Evolutionary conservation across 225 moss, liverwort and hornwort genomes (phyloP).

Genomic region (Ulota crispa): DNA sequence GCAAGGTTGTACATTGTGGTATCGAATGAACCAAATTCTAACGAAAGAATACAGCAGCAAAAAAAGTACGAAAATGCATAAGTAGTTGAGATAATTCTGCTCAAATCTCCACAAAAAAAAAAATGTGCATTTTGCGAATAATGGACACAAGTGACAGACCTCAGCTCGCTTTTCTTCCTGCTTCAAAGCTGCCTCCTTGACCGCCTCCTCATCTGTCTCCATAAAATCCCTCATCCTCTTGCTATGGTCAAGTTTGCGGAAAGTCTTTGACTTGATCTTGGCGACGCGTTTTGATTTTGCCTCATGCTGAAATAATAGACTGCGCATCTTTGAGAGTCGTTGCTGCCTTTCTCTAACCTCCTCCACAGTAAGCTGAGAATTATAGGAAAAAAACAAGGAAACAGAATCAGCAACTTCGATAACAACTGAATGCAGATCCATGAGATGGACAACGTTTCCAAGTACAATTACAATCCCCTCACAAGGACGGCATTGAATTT

Average conservation of each 20-base stretch:
- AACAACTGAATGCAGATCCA: background rate
- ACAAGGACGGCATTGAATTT: background rate
- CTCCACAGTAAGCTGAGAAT: constrained; percentile 81
- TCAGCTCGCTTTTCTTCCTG: constrained; percentile 83
- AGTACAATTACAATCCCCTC: background rate
- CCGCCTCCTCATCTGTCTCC: constrained; percentile 82
- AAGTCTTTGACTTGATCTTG: constrained; percentile 97
- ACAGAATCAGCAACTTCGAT: constrained; percentile 12
- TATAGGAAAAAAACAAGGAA: background rate
- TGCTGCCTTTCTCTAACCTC: constrained; percentile 88
- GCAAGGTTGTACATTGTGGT: background rate
- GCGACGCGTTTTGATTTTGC: constrained; percentile 75
- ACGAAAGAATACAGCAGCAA: background rate
- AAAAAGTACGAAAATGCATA: background rate
- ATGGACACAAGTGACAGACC: constrained; percentile 38
- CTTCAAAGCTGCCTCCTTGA: constrained; percentile 80
- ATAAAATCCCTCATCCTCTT: constrained; percentile 67
- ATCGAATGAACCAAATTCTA: background rate
- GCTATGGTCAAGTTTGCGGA: constrained; percentile 69
- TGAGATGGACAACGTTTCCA: background rate
- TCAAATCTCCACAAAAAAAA: background rate
- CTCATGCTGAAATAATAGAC: constrained; percentile 87
- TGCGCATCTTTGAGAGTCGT: constrained; percentile 89
- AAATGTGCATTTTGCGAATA: background rate
- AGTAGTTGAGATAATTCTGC: background rate